Percentiles rank a stretch among this genome's conserved stretches.
Conservation (phyloP, 2,329 filamentous ascomycete species). For the Fusarium anthophilum region DNA sequence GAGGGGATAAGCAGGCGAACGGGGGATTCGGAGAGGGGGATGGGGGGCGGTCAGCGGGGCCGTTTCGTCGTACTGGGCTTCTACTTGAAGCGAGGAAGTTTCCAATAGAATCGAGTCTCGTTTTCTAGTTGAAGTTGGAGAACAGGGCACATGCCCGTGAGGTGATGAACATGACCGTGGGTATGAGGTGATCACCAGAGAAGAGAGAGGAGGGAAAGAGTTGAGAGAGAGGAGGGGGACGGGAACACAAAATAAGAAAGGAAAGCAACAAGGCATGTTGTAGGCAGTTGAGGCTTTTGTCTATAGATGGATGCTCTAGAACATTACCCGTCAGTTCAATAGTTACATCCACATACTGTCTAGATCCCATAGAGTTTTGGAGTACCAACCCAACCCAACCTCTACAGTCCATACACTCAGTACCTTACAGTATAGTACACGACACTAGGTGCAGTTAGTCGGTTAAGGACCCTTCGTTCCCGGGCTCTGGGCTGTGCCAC, state of each 20-base stretch:
- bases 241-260: not conserved
- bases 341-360: slow-evolving; percentile 4
- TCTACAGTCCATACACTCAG: slow-evolving; percentile 12
- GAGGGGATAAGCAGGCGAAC: too few relatives aligned
- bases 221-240: not conserved
- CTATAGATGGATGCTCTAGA: slow-evolving; percentile 19
- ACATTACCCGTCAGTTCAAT: slow-evolving; percentile 7
- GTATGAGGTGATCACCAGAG: slow-evolving; percentile 30
- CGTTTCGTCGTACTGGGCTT: slow-evolving; percentile 25
- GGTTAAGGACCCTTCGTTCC: slow-evolving; percentile 22
- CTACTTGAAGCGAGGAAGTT: slow-evolving; percentile 8
- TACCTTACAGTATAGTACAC: slow-evolving; percentile 11
- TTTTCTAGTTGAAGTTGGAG: slow-evolving; percentile 17
- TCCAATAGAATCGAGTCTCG: slow-evolving; percentile 7
- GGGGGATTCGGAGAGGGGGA: too few relatives aligned
- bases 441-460: not conserved
- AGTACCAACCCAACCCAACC: not conserved
- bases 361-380: slow-evolving; percentile 20
- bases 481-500: slow-evolving; percentile 9
- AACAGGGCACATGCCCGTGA: slow-evolving; percentile 38
- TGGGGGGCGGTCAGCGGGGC: slow-evolving; percentile 39
- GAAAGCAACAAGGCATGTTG: not conserved
- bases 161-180: slow-evolving; percentile 38
- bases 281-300: slow-evolving; percentile 9
- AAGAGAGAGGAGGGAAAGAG: not conserved